phyloP scores from a whole-genome alignment of 2,329 filamentous ascomycete species.

The Trichoderma pleuroti region DNA sequence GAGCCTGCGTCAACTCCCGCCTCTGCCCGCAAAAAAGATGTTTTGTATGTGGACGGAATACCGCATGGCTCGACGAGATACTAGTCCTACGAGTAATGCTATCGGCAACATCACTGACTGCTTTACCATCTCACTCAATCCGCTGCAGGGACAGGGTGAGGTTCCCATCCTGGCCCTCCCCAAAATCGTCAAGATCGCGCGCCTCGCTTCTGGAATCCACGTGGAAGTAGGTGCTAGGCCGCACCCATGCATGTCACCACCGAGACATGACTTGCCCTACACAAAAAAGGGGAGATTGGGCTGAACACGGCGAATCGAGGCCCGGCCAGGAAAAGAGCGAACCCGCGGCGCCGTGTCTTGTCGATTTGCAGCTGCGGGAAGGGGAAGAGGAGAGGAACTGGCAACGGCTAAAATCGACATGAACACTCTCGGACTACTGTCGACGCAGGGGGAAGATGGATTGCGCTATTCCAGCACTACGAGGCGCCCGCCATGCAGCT shows the following conservation, averaged over 20 bases:
- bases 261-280: conserved; percentile 6
- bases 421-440: not conserved
- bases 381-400: not conserved
- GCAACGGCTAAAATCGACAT: not conserved
- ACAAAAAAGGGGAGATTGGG: conserved; percentile 2
- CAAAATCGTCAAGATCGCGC: conserved; percentile 14
- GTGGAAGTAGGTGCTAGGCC: conserved; percentile 11
- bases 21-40: not conserved
- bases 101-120: not conserved
- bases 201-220: conserved; percentile 18
- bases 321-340: not conserved
- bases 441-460: not conserved
- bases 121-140: not conserved
- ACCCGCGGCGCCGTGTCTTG: not conserved
- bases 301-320: not conserved
- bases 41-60: not conserved
- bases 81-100: not conserved
- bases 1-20: too few relatives aligned
- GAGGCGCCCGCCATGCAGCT: conserved; percentile 8
- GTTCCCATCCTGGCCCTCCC: not conserved
- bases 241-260: conserved; percentile 8
- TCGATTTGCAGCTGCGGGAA: not conserved
- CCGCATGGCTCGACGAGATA: not conserved
- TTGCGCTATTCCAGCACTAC: conserved; percentile 1
- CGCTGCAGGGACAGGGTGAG: not conserved